Evolutionary conservation across 2,329 filamentous ascomycete genomes (phyloP), one percentile per base, ranked within the genome.

Genomic region (Aspergillus sp.): DNA sequence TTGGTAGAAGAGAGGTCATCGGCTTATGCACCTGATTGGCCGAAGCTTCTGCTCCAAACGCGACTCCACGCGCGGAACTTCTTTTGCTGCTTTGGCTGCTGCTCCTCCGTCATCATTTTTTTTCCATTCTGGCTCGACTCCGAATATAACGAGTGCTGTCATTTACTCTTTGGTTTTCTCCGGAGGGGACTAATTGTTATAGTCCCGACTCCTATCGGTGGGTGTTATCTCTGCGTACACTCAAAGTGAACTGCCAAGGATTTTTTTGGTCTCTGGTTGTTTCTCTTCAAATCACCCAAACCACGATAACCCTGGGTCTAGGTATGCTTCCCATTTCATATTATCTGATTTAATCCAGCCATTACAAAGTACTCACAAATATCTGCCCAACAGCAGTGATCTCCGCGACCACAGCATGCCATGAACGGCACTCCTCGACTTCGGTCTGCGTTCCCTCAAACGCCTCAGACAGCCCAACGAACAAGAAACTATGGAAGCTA

Each of bases 381-480:
- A 3, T 20, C 37, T 33, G 32, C 38, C 25, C 41, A 27, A 13
- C 20, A 13, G 12, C 1, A 17, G 37, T 50, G 44, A 48, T 51
- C 45, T 50, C 49, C 49, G 53, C 53, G 52, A 59, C 55, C 60
- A 62, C 68, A 73, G 69, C 66, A 85, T 85, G 82, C 82, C 72
- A 91, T 91, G 88, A 88, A 82, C 80, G 80, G 77, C 70, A 93
- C 87, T 75, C 88, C 85, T 72, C 85, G 84, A 74, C 77, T 89
- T 74, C 82, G 85, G 74, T 89, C 86, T 78, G 86, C 85, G 64
- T 93, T 84, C 66, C 88, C 88, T 66, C 76, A 82, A 63, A 90
- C 87, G 59, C 88, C 87, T 62, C 77, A 75, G 60, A 74, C 74
- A 58, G 62, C 67, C 53, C 70, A 65, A 44, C 63, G 62, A 52